These are phyloP conservation scores for Elaeis oleifera DNA, from an alignment of 202 grass and related monocot species.

Conservation along the genomic window DNA sequence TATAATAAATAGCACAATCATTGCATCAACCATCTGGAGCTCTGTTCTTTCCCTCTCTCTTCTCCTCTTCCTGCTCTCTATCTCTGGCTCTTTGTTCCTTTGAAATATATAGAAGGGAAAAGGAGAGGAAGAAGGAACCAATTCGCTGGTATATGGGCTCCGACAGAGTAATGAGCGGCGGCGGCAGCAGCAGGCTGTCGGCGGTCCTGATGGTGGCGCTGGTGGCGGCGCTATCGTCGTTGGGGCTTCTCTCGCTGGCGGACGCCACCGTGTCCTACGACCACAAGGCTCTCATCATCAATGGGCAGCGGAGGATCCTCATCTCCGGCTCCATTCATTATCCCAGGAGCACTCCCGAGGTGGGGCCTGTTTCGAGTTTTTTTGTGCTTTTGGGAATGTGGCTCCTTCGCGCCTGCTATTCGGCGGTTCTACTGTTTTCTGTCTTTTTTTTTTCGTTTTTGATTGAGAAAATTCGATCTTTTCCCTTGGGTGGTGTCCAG, in stretches of 20 bases:
- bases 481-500: conserved; percentile 19
- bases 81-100: no score
- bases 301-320: conserved; percentile 58
- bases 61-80: no score
- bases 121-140: no score
- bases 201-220: not conserved
- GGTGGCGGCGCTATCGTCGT: not conserved
- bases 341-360: conserved; percentile 55
- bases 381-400: not conserved
- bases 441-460: conserved; percentile 1
- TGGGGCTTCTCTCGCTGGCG: conserved; percentile 13
- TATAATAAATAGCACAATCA: no score
- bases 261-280: conserved; percentile 56
- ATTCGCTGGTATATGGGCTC: no score
- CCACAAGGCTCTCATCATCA: conserved; percentile 58
- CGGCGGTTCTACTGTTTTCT: no score
- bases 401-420: not conserved
- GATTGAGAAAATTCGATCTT: not conserved
- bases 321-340: conserved; percentile 87
- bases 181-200: no score
- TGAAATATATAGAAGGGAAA: no score
- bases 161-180: no score
- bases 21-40: no score
- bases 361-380: not conserved
- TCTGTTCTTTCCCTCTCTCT: no score